Base-by-base conservation (phyloP, 2,329 filamentous ascomycete species). In the Byssoonygena ceratinophila region DNA sequence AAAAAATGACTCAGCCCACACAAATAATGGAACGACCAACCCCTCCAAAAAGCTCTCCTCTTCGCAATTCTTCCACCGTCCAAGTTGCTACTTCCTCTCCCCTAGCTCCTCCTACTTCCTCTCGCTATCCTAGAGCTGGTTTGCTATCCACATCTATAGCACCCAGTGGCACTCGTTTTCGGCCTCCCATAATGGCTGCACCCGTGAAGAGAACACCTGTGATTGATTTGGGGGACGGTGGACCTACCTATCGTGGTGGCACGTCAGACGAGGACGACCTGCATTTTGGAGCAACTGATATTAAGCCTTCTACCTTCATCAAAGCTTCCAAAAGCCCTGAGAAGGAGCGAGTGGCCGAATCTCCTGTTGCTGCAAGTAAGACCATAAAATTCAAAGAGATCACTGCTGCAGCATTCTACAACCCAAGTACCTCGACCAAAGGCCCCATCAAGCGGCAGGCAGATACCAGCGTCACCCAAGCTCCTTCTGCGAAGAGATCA, bases 71-170 rank as follows among this genome's bases (percentile, higher is more conserved):
- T 46, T 65, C 75, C 34, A 64, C 77, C 47, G 73, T 96, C 52
- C 90, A 95, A 66, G 90, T 96, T 2, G 83, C 84, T 27, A 87
- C 87, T n/a, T 96, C 90, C 2, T 96, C 91, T 0, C 90, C 89
- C 1, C 76, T 83, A 53, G 77, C 78, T n/a, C 65, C 70, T 12
- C 66, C 72, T 39, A 66, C 66, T 22, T 66, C 72, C 32, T 66
- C 69, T 32, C 65, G 64, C 51, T 63, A 51, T 53, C 59, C 60
- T 60, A 60, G 63, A 59, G 64, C 65, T 61, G 72, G 72, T 41
- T 66, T 74, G 29, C 62, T 84, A 40, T 79, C 77, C 20, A 81
- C 74, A 56, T 70, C 80, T 41, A 84, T 94, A 73, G 85, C 87
- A 32, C 86, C 88, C 25, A 78, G 82, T 43, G 85, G 88, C 5